phyloP scores from a whole-genome alignment of 495 filamentous ascomycete genomes.

The Penicillium verhagenii region DNA sequence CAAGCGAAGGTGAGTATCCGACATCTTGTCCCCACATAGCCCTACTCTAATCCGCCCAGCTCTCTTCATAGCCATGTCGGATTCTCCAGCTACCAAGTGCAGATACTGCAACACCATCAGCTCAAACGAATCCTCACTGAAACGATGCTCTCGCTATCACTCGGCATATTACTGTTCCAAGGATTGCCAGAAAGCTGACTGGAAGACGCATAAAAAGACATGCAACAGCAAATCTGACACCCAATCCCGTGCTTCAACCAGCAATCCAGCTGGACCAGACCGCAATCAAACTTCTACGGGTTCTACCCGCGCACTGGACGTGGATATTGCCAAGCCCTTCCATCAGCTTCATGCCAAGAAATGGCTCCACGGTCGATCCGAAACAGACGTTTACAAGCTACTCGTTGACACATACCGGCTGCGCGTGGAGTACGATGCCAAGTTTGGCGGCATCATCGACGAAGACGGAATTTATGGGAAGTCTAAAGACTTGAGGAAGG shows the following conservation, averaged over 20 bases:
- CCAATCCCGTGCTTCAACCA: neutral
- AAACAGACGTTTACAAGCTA: constrained; percentile 42
- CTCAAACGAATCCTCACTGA: neutral
- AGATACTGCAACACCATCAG: no score
- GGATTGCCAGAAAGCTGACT: constrained; percentile 45
- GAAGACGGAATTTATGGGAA: neutral
- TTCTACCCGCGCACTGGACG: neutral
- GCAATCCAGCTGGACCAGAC: neutral
- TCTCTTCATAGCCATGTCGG: no score
- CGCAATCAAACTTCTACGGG: neutral
- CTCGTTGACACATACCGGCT: constrained; percentile 49
- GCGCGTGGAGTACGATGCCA: constrained; percentile 16
- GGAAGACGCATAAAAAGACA: constrained; percentile 41
- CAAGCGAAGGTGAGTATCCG: no score
- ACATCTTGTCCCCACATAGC: no score
- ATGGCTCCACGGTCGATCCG: constrained; percentile 17
- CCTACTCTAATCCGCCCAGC: no score
- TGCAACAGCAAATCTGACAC: no score
- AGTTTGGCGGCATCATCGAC: neutral
- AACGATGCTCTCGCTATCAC: constrained; percentile 39
- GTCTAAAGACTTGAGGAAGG: neutral
- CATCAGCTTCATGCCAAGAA: neutral
- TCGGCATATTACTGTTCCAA: constrained; percentile 42
- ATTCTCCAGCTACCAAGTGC: no score
- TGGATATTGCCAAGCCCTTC: neutral